Evolutionary conservation across 2,329 filamentous ascomycete species (phyloP).

Genomic region (Colletotrichum tanaceti): DNA sequence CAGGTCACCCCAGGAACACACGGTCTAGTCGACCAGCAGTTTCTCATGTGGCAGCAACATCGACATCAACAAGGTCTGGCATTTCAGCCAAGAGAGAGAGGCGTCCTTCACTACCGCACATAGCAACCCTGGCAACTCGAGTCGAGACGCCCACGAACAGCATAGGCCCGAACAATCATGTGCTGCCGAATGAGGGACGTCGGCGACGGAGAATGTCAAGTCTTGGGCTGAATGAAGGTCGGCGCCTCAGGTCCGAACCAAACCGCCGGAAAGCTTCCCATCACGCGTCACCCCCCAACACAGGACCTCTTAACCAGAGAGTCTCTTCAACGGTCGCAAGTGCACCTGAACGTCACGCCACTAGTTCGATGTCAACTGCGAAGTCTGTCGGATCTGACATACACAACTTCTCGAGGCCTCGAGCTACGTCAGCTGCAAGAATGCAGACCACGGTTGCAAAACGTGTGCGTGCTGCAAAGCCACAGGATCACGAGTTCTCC

Average conservation of each 20-base stretch:
- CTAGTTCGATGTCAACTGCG: constrained; percentile 2
- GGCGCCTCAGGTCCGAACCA: neutral
- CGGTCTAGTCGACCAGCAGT: neutral
- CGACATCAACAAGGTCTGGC: neutral
- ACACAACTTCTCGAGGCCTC: constrained; percentile 35
- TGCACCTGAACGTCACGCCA: neutral
- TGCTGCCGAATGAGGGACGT: constrained; percentile 27
- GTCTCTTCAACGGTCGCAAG: neutral
- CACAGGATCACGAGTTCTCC: neutral
- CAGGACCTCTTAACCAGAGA: constrained; percentile 2
- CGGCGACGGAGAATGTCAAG: constrained; percentile 8
- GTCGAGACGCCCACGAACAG: neutral
- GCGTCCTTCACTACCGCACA: neutral
- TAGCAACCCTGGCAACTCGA: neutral
- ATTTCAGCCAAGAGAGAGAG: neutral
- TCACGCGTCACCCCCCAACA: neutral
- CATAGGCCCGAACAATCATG: constrained; percentile 16
- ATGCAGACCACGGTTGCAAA: constrained; percentile 32
- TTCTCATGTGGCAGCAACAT: constrained; percentile 3
- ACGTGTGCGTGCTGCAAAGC: constrained; percentile 11
- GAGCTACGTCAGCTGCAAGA: constrained; percentile 31
- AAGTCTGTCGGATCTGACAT: neutral
- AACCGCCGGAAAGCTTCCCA: constrained; percentile 9
- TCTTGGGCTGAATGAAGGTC: neutral
- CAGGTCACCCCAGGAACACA: neutral